phyloP scores from a whole-genome alignment of 2,329 filamentous ascomycete genomes.

The Colletotrichum limetticola region DNA sequence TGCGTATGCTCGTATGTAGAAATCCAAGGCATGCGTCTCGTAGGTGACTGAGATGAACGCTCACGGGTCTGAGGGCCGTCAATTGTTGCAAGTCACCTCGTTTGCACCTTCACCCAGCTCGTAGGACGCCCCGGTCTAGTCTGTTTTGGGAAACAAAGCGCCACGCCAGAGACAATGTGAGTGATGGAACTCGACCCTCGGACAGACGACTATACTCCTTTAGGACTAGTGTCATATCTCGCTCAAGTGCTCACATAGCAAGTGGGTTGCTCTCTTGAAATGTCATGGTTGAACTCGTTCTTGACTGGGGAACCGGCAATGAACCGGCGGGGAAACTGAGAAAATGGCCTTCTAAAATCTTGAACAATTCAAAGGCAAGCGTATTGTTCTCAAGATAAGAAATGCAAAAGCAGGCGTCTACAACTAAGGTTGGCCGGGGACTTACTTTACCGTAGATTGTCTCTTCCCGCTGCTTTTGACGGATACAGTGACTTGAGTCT shows the following conservation, averaged over 20 bases:
- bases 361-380: neutral
- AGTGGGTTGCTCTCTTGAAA: neutral
- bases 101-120: conserved; percentile 5
- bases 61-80: conserved; percentile 10
- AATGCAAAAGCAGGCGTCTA: neutral
- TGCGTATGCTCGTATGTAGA: neutral
- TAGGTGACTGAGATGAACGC: conserved; percentile 14
- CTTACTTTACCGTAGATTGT: neutral
- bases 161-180: neutral
- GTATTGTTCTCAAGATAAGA: neutral
- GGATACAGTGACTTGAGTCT: too few species aligned
- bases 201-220: neutral
- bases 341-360: neutral
- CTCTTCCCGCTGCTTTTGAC: neutral
- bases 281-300: neutral
- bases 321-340: neutral
- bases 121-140: neutral
- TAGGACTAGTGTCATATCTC: neutral
- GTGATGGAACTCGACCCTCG: conserved; percentile 16
- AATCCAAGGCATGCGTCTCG: neutral
- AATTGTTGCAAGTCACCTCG: conserved; percentile 14
- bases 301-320: conserved; percentile 16
- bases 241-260: neutral
- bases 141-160: neutral
- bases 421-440: neutral